Base-by-base conservation (phyloP, 345 rosid genomes). In the Pseudoturritis turrita region DNA sequence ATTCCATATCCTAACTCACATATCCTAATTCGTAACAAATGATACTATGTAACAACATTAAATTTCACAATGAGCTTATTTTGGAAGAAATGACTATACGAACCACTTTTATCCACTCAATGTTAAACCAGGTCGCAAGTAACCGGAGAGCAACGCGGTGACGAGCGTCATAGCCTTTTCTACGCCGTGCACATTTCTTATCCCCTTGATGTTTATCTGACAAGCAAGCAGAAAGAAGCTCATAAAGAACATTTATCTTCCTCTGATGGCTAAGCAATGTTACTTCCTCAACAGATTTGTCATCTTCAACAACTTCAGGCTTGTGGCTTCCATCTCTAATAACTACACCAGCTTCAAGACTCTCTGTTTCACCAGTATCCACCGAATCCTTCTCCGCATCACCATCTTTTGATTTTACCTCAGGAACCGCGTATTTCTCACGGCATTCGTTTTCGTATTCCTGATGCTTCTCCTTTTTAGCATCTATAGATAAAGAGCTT, bases 101-200 rank as follows among this genome's bases (percentile, higher is more conserved):
- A 25, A 95, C 99, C 97, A 94, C 86, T 84, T 83, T 83, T 46
- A 76, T 83, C 96, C 96, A 91, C 80, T 83, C 80, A 77, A 94
- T 66, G 74, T 94, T 86, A 60, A 94, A 83, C 97, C 99, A 94
- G 55, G 93, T 81, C 25, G 96, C 83, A 69, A 94, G 81, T 77
- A 89, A 82, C 11, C 97, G 88, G 70, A 89, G 70, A 74, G 96
- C 91, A 75, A 83, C 88, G 5, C 97, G 96, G 72, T 95, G 99
- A 14, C 97, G 86, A 70, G 97, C 91, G 83, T 95, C 99, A 84
- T 91, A 95, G 65, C 97, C 96, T 44, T 84, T 89, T 77, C 96
- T 91, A 68, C 56, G 79, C 12, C 82, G 81, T 21, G 82, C 68
- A 69, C 73, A 70, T 66, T 82, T 88, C 59, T 83, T 86, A 62